Evolutionary conservation across 2,329 filamentous ascomycete genomes (phyloP), one percentile per base, ranked within the genome.

Genomic region (Epichloe brachyelytri): DNA sequence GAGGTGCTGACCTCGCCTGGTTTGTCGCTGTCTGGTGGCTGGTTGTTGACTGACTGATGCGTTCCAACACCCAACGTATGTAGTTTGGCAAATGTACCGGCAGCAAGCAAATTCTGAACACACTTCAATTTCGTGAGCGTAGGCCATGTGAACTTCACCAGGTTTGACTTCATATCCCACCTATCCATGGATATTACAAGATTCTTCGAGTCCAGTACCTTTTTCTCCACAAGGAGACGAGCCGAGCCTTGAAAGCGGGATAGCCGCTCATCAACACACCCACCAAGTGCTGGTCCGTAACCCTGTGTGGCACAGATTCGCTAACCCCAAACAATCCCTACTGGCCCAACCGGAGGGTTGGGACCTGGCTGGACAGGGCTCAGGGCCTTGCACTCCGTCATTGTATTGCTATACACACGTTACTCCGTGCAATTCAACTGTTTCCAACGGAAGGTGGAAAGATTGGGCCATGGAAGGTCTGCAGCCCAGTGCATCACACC

Each of bases 321-420:
- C 30, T 11, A 20, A 36, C 15, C 12, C 47, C 39, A 22, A 41
- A 17, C 11, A 20, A 37, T 30, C 30, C 44, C 19, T 38, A 37
- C 33, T 7, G 37, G 43, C 8, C 34, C 48, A 39, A 43, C 39
- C 46, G 20, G n/a, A 12, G 12, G 26, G 48, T 47, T 47, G 33
- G 38, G 43, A 37, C 38, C 43, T 30, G 51, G 20, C 14, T 22
- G 5, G 33, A 50, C 47, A 47, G 48, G 51, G 51, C 22, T 43
- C 47, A 43, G 34, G 46, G 15, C 26, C 17, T 34, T 46, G 36
- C 19, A 19, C 15, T 20, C 26, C 38, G 10, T 39, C 43, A 36
- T 10, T 3, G 26, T 26, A 8, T 26, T 3, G 12, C 10, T 43
- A 11, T 33, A 19, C 41, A 15, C 22, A n/a, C 26, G 22, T 19